phyloP scores from a whole-genome alignment of 495 filamentous ascomycete genomes.

The Melanomma pulvis-pyrius region DNA sequence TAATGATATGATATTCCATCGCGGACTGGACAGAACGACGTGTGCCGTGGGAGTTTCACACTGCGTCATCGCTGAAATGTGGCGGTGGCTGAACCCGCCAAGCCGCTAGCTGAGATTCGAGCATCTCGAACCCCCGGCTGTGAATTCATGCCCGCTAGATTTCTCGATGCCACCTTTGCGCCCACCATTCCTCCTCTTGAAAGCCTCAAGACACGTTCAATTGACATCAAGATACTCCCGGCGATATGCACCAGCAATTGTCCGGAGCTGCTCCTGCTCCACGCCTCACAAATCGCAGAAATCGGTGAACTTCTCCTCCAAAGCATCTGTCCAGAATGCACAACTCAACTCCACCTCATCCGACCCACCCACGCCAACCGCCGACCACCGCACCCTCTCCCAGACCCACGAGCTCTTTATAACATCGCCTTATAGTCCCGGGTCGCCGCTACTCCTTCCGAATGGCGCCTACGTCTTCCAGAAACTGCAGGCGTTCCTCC shows the following conservation, averaged over 20 bases:
- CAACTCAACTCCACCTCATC: constrained; percentile 35
- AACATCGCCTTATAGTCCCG: constrained; percentile 77
- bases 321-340: background rate
- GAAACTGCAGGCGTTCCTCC: constrained; percentile 81
- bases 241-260: background rate
- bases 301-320: constrained; percentile 13
- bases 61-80: background rate
- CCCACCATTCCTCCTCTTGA: background rate
- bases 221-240: constrained; percentile 4
- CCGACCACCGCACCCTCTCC: constrained; percentile 73
- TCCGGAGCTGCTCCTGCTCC: constrained; percentile 32
- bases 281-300: constrained; percentile 8
- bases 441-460: constrained; percentile 85
- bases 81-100: background rate
- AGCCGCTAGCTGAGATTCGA: background rate
- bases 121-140: background rate
- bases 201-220: background rate
- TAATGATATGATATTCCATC: background rate
- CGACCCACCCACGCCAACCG: constrained; percentile 41
- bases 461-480: constrained; percentile 86
- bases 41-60: background rate
- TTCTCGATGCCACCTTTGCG: constrained; percentile 28
- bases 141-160: background rate
- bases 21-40: background rate
- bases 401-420: constrained; percentile 76